Evolutionary conservation across 2,329 filamentous ascomycete species (phyloP), one percentile per base, ranked within the genome.

Genomic region (Drechmeria coniospora): DNA sequence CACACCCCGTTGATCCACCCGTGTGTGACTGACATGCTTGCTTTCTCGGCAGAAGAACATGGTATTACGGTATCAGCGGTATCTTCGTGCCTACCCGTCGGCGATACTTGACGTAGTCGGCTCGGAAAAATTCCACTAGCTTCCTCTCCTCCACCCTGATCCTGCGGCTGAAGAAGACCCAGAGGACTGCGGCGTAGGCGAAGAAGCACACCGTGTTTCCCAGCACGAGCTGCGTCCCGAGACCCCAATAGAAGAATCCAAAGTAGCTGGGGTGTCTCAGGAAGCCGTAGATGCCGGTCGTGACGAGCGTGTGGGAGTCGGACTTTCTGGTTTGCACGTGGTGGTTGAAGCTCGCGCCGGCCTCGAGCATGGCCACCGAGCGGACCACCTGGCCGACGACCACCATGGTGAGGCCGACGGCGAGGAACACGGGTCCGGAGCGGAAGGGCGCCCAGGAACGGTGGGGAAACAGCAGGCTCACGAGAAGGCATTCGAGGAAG

Each of bases 221-320:
- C 37, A 94, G 63, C 30, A 92, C 72, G 23, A 95, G 47, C 61
- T 98, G 90, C 9, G 86, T 93, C 5, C 90, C 90, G n/a, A 95
- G 46, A 0, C 81, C 83, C 87, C 87, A 98, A 74, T 84, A 95
- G 54, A 93, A 98, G 59, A 94, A 98, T 4, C 87, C 90, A 58
- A 95, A 94, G 55, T 98, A 98, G 33, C 79, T 79, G 9, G 90
- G 90, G 52, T 98, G 90, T 15, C 90, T 63, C 28, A 92, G 58
- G 24, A 67, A 51, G 6, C 60, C 58, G 51, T 95, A 98, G 19
- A 95, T 58, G 1, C 90, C 90, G 16, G 61, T 61, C 0, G 79
- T 92, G 3, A 98, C 80, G n/a, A 98, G 65, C 25, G 63, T 62
- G 51, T 98, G 90, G 1, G 70, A 72, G 6, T 53, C 51, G 4